Evolutionary conservation across 140 eudicot species (phyloP), one percentile per base, ranked within the genome.

Genomic region (Cichorium intybus): DNA sequence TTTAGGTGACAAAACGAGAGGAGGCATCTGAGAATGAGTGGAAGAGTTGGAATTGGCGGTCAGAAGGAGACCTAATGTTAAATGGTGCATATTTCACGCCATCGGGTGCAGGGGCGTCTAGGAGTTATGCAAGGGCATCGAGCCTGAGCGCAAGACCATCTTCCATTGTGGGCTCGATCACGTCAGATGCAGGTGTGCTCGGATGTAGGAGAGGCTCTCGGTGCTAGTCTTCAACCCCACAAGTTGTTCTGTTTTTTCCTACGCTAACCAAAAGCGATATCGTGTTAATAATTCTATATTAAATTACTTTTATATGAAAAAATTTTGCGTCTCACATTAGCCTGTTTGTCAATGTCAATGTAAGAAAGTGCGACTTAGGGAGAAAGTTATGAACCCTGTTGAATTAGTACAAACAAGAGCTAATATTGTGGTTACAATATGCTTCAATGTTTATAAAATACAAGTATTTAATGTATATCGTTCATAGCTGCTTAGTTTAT

Each of bases 101-200:
- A 41, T 81, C 86, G 4, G 86, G 86, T 3, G 70, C 50, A 12
- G 80, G 80, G n/a, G 82, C 86, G 0, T 81, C 82, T n/a, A 59
- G 60, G 6, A 81, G 71, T 43, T 81, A 77, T 7, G 86, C 86
- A 5, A 69, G 81, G 26, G 86, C 86, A 23, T 81, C 86, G 21
- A 81, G 86, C 27, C 45, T 81, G 11, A 81, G 86, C 57, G 86
- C 86, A 34, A 72, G 82, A 57, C 82, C 86, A 6, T 77, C 86
- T 58, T 66, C 86, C 20, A 75, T 81, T 2, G 82, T 81, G 53
- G 82, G 80, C 21, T 59, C 73, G 0, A 70, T 81, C 41, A 77
- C 82, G 11, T 53, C 72, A 47, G 63, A 70, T 24, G 86, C 86
- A 3, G 86, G 86, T 57, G 78, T 75, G 20, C 86, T 81, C 6